phyloP scores from a whole-genome alignment of 2,329 filamentous ascomycete species.

The Colletotrichum sidae region DNA sequence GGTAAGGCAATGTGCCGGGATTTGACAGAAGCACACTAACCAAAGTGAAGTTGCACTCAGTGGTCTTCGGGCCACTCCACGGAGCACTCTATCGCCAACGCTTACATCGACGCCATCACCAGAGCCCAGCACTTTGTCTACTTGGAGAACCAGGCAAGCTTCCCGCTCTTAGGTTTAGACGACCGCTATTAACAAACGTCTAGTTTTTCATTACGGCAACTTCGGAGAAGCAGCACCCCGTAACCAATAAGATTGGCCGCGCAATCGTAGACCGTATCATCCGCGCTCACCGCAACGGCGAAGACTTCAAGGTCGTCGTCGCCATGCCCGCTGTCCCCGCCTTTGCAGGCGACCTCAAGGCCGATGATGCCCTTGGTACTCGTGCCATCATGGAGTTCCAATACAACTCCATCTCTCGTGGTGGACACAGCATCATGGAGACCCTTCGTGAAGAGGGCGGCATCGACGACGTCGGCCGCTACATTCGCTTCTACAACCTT shows the following conservation, averaged over 20 bases:
- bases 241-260: slow-evolving; percentile 82
- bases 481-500: slow-evolving; percentile 88
- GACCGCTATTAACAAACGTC: background rate
- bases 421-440: slow-evolving; percentile 83
- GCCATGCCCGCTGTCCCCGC: slow-evolving; percentile 84
- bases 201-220: slow-evolving; percentile 91
- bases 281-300: slow-evolving; percentile 72
- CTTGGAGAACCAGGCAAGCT: slow-evolving; percentile 76
- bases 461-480: slow-evolving; percentile 74
- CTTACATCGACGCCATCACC: slow-evolving; percentile 79
- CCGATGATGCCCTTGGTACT: slow-evolving; percentile 79
- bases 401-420: slow-evolving; percentile 82
- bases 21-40: slow-evolving; percentile 27
- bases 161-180: background rate
- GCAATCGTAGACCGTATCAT: slow-evolving; percentile 83
- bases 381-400: slow-evolving; percentile 91
- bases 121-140: slow-evolving; percentile 80
- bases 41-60: slow-evolving; percentile 53
- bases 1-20: slow-evolving; percentile 45
- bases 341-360: slow-evolving; percentile 83
- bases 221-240: slow-evolving; percentile 74
- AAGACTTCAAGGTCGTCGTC: slow-evolving; percentile 80
- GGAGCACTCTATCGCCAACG: slow-evolving; percentile 86
- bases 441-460: slow-evolving; percentile 74
- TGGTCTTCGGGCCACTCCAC: slow-evolving; percentile 65